Evolutionary conservation across 2,329 filamentous ascomycete genomes (phyloP), one percentile per base, ranked within the genome.

Genomic region (Neofusicoccum sp.): DNA sequence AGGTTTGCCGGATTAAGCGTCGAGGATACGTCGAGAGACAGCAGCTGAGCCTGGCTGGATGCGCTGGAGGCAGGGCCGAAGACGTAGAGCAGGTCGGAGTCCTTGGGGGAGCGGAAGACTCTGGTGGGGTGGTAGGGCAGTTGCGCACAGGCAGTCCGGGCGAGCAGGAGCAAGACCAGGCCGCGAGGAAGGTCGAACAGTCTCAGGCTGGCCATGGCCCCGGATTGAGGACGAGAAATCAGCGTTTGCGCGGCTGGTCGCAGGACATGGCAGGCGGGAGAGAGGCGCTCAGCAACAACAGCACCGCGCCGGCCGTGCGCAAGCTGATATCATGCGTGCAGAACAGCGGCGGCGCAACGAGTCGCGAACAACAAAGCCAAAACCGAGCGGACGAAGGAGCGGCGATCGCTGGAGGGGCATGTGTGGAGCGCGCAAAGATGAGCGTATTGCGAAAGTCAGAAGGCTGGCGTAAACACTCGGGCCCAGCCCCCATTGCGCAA

Each of bases 91-190:
- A 84, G 71, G 16, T 84, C 79, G 63, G 75, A 72, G 58, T 78
- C 76, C 82, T 79, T 58, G 79, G 73, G 61, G 75, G 76, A 74
- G 47, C 86, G 80, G 61, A 93, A 82, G 57, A 96, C 82, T 31
- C 84, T 86, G 0, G 91, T 91, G 2, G 91, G 89, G 60, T 87
- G 86, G 78, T 96, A 96, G 28, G 91, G 91, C 57, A 91, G 81
- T 51, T 78, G 73, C 41, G 77, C 76, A 58, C 68, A 62, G 30
- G 61, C 63, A 16, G 43, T 8, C 3, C 11, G 24, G 5, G 49
- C 40, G 26, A 47, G 49, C 26, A 61, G 31, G 7, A 57, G 41
- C 3, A 56, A 20, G 30, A 56, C 9, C 49, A 61, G 48, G 31
- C 11, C 58, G 47, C 14, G 28, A 49, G 58, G 41, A 36, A 40